These are phyloP conservation scores for Phlyctochytrium bullatum DNA, from an alignment of 192 early-diverging fungal genomes.

Conservation along the genomic window DNA sequence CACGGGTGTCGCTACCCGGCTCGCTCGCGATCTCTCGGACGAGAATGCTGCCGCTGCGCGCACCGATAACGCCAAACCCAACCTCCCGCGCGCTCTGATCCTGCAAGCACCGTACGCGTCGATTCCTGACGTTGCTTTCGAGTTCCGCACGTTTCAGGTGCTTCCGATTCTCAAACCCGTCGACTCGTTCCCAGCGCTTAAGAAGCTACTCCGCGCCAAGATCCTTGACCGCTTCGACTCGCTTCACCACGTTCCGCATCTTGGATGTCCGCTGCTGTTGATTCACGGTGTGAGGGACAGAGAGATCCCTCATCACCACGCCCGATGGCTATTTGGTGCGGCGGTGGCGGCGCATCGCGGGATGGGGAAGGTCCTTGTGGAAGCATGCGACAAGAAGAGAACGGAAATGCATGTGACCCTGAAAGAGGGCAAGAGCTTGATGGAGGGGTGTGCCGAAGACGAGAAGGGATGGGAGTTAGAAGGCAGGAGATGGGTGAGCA, in stretches of 20 bases:
- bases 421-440: constrained; percentile 3
- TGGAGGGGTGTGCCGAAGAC: constrained; percentile 5
- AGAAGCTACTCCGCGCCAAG: constrained; percentile 29
- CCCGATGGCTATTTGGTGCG: constrained; percentile 9
- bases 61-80: constrained; percentile 15
- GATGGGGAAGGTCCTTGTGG: constrained; percentile 4
- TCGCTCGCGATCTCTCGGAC: constrained; percentile 29
- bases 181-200: constrained; percentile 28
- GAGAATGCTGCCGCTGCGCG: constrained; percentile 11
- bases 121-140: constrained; percentile 20
- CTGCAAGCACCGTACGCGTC: constrained; percentile 44
- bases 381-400: constrained; percentile 3
- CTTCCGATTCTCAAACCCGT: constrained; percentile 32
- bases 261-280: constrained; percentile 37
- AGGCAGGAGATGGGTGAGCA: constrained; percentile 1
- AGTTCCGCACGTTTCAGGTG: constrained; percentile 39
- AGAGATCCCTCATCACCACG: constrained; percentile 30
- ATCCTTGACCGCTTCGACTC: constrained; percentile 21
- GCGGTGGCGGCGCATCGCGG: constrained; percentile 12
- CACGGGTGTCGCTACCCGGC: constrained; percentile 36
- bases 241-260: background rate
- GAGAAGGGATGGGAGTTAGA: background rate
- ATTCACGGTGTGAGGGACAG: constrained; percentile 45
- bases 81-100: constrained; percentile 33
- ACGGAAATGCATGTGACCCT: constrained; percentile 4